Evolutionary conservation across 768 basidiomycete species (phyloP).

Genomic region (Podaxis pistillaris): DNA sequence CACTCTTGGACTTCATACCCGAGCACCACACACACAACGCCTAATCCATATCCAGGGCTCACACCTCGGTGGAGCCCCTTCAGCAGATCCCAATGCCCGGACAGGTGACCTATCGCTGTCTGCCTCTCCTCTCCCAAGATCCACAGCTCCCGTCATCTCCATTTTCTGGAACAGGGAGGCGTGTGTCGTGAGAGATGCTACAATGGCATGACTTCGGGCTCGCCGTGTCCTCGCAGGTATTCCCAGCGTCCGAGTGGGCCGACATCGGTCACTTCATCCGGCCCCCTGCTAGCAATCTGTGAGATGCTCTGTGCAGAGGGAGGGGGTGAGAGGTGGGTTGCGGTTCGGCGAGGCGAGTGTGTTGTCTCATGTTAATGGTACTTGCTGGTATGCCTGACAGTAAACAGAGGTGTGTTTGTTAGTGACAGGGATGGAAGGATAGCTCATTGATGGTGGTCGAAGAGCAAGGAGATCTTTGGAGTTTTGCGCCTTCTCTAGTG

Average conservation of each 20-base stretch:
- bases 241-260: background rate
- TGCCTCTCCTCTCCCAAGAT: background rate
- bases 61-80: background rate
- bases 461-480: background rate
- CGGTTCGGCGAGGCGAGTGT: background rate
- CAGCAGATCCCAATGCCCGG: slow-evolving; percentile 3
- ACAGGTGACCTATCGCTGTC: slow-evolving; percentile 2
- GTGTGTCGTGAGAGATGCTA: slow-evolving; percentile 1
- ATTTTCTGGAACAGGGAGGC: slow-evolving; percentile 4
- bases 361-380: background rate
- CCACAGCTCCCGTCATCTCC: background rate
- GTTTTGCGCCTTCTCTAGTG: background rate
- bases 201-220: background rate
- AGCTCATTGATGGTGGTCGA: background rate
- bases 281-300: background rate
- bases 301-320: background rate
- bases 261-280: background rate
- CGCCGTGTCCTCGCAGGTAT: background rate
- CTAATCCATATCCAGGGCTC: background rate
- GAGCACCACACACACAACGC: background rate
- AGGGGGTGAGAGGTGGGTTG: background rate
- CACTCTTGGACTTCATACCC: no score
- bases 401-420: background rate
- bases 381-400: no score
- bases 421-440: background rate